Evolutionary conservation across 352 stramenopile genomes (phyloP), one percentile per base, ranked within the genome.

Genomic region (Lagenidium sp.): DNA sequence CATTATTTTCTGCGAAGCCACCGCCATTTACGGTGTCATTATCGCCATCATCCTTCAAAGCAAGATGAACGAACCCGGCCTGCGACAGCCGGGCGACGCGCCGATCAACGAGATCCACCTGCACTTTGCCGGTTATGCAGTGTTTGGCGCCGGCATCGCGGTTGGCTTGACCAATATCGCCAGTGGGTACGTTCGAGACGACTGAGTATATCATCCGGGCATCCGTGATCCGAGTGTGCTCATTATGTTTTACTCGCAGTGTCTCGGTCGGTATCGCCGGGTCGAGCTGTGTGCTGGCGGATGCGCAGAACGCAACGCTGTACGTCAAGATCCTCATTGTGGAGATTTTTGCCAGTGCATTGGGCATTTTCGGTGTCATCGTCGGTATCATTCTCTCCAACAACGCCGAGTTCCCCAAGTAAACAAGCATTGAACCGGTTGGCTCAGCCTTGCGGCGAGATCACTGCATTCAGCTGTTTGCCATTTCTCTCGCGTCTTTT

Each of bases 1-100:
- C 70, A 97, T 99, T 47, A 99, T 99, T 88, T 99, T 99, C 70
- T 99, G 97, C 65, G 97, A 99, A 75, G 97, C 97, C 10, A 99
- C 94, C 19, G 97, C 97, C 42, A 99, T 99, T 55, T 99, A 99
- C 68, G 97, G 97, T 47, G 91, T 99, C 50, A 99, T 99, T 50
- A 98, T 99, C 76, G 95, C 96, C 34, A 99, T 99, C 63, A 99
- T 99, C 53, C 71, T 99, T 34, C 83, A 97, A 50, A 98, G 94
- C 70, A 99, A 99, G 82, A 91, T 94, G 76, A 86, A 81, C 48
- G 66, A 85, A 47, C 79, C 79, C 18, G 66, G 35, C 18, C 60
- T 91, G 21, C 72, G 77, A 36, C 61, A 63, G 51, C 57, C 63
- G 2, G 62, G 56, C 35, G 79, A 91, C 38, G 72, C 68, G 50